phyloP scores from a whole-genome alignment of 768 basidiomycete species.

The Suillus luteus region DNA sequence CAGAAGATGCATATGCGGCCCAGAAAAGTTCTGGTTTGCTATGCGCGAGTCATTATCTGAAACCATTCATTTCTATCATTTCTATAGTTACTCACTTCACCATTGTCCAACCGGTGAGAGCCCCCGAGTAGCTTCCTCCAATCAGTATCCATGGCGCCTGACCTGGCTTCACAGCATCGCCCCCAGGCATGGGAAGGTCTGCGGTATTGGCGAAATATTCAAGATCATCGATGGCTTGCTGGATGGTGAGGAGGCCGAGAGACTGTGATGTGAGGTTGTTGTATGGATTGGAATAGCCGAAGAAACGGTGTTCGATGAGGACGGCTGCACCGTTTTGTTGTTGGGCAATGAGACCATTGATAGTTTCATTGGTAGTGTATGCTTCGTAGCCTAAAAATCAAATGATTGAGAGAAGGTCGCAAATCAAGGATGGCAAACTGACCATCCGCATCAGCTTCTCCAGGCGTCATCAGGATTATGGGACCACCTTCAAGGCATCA shows the following conservation, averaged over 20 bases:
- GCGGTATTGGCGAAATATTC: constrained; percentile 70
- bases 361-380: constrained; percentile 64
- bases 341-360: constrained; percentile 67
- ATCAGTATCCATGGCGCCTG: constrained; percentile 44
- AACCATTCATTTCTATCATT: neutral
- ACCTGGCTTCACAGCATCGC: constrained; percentile 57
- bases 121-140: constrained; percentile 47
- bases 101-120: constrained; percentile 66
- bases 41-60: neutral
- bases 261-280: constrained; percentile 60
- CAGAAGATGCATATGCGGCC: constrained; percentile 49
- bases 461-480: constrained; percentile 50
- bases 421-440: neutral
- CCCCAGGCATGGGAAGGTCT: constrained; percentile 65
- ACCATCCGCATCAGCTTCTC: constrained; percentile 58
- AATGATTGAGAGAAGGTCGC: neutral
- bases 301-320: constrained; percentile 74
- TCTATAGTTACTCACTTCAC: constrained; percentile 49
- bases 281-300: constrained; percentile 70
- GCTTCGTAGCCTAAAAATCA: constrained; percentile 31
- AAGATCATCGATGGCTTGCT: constrained; percentile 75
- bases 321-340: constrained; percentile 64
- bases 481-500: constrained; percentile 24
- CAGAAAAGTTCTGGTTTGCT: constrained; percentile 42
- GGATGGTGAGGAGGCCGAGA: constrained; percentile 61